These are phyloP conservation scores for Ustilago lituana DNA, from an alignment of 1,284 basidiomycete genomes.

Conservation along the genomic window DNA sequence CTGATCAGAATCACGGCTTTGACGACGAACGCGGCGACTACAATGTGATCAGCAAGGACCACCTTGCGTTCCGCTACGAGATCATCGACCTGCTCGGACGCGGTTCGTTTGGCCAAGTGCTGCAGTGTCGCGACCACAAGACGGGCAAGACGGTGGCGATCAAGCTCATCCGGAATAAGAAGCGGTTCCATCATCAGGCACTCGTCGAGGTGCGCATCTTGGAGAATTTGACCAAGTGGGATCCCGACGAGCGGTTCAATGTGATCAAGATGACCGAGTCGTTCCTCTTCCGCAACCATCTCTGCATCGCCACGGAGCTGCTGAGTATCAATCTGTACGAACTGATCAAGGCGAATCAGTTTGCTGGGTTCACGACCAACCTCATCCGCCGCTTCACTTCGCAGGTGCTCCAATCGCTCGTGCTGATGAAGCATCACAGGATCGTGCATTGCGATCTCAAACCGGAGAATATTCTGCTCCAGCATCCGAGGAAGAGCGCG, in stretches of 20 bases:
- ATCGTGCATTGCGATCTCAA: constrained; percentile 99
- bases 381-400: constrained; percentile 95
- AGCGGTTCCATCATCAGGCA: constrained; percentile 97
- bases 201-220: constrained; percentile 98
- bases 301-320: constrained; percentile 98
- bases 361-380: constrained; percentile 92
- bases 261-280: constrained; percentile 99
- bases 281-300: constrained; percentile 96
- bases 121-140: constrained; percentile 94
- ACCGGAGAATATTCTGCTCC: constrained; percentile 96
- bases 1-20: constrained; percentile 91
- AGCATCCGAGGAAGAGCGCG: constrained; percentile 92
- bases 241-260: constrained; percentile 93
- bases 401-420: constrained; percentile 90
- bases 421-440: constrained; percentile 92
- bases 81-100: constrained; percentile 91
- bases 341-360: constrained; percentile 98
- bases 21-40: constrained; percentile 99
- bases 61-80: constrained; percentile 95
- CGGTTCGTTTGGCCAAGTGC: constrained; percentile 97
- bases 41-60: constrained; percentile 86
- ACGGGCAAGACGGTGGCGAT: constrained; percentile 96
- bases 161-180: constrained; percentile 99
- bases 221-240: constrained; percentile 96
- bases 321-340: constrained; percentile 99